A percentile compares a stretch with the other conserved stretches of the same genome.
phyloP scores from a whole-genome alignment of 2,329 filamentous ascomycete species.

The Penicillium sp. region DNA sequence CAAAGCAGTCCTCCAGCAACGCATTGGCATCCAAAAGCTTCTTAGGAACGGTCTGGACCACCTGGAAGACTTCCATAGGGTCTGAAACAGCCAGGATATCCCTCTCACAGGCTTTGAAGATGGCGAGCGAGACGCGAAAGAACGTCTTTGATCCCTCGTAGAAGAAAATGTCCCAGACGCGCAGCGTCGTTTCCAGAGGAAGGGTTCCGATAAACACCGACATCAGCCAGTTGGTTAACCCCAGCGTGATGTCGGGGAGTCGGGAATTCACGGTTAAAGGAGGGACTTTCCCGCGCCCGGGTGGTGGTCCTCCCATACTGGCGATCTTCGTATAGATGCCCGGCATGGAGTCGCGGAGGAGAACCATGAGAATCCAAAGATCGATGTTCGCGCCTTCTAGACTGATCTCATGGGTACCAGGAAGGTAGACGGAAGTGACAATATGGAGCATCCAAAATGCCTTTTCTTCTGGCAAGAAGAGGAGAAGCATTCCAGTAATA shows the following conservation, averaged over 20 bases:
- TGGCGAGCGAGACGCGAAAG: slow-evolving; percentile 81
- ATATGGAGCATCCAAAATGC: slow-evolving; percentile 90
- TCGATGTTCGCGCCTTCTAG: slow-evolving; percentile 91
- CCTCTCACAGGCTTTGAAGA: slow-evolving; percentile 80
- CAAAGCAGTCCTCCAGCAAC: slow-evolving; percentile 77
- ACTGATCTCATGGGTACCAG: slow-evolving; percentile 84
- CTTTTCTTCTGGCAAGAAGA: slow-evolving; percentile 89
- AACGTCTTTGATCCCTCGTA: slow-evolving; percentile 92
- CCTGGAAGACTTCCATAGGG: slow-evolving; percentile 92
- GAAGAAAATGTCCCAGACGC: slow-evolving; percentile 94
- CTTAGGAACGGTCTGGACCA: slow-evolving; percentile 81
- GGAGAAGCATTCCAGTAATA: slow-evolving; percentile 76
- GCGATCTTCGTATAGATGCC: slow-evolving; percentile 83
- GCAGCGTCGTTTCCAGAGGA: slow-evolving; percentile 82
- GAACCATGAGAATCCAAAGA: slow-evolving; percentile 84
- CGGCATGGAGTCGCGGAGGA: slow-evolving; percentile 75
- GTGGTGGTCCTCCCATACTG: slow-evolving; percentile 50
- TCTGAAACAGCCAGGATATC: slow-evolving; percentile 75
- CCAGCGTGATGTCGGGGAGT: slow-evolving; percentile 83
- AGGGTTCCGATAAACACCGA: slow-evolving; percentile 89
- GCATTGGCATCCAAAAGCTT: slow-evolving; percentile 73
- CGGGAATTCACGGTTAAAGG: slow-evolving; percentile 45
- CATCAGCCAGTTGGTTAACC: slow-evolving; percentile 97
- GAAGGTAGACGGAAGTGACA: slow-evolving; percentile 80
- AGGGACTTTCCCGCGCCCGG: slow-evolving; percentile 37